Base-by-base conservation (phyloP, 2,329 filamentous ascomycete genomes). In the Colletotrichum simmondsii region DNA sequence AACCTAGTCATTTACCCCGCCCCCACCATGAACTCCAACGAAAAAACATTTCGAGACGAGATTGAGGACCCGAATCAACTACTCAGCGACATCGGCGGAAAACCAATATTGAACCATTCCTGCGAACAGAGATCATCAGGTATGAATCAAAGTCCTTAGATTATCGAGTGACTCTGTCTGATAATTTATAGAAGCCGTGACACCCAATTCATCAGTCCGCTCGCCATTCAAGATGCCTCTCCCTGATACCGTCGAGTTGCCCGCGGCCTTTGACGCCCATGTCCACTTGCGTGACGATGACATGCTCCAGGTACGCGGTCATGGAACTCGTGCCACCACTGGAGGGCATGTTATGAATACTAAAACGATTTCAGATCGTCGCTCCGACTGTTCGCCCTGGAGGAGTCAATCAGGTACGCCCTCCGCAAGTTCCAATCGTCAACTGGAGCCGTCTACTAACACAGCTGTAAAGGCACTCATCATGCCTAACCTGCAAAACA, bases 241-340 rank as follows among this genome's bases (percentile, higher is more conserved):
- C 14, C 57, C 75, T 12, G 59, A 49, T 26, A 72, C 68, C 52
- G 57, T 88, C 56, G 87, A 90, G 83, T 86, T 93, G 77, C 90
- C 91, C 62, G 87, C 91, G 26, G 85, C 90, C 74, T 91, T 91
- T 65, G 92, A 93, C 81, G 90, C 93, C 83, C 91, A 92, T 77
- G 92, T 94, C 77, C 92, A 94, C 81, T 85, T 94, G 76, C 90
- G 92, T 35, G 90, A 94, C 80, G 92, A 88, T 24, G 85, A 88
- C 71, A 89, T 91, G 86, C 91, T 92, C 87, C 85, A 73, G 65
- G 70, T 72, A 35, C 26, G 37, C 60, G 8, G 11, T n/a, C 6
- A n/a, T 22, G 12, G 4, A 35, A 16, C 12, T 12, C 3, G n/a
- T n/a, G 8, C 1, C 24, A 30, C 5, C 3, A 7, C 12, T 14